Evolutionary conservation across 805 yeast species (phyloP).

Genomic region (Pichia pseudocactophila): DNA sequence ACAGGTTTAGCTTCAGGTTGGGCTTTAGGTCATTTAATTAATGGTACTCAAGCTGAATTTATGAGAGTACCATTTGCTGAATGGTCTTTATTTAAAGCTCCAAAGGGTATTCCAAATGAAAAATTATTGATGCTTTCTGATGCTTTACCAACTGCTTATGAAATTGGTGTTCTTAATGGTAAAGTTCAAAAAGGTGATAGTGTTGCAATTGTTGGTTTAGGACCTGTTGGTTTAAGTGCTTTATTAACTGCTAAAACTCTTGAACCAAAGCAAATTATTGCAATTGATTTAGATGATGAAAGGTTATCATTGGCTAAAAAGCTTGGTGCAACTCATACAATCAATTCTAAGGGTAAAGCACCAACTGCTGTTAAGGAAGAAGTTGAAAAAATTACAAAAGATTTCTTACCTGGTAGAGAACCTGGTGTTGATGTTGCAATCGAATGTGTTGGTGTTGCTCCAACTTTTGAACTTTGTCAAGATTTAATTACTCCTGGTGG

Average conservation of each 20-base stretch:
- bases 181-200: conserved; percentile 44
- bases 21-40: conserved; percentile 47
- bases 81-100: conserved; percentile 30
- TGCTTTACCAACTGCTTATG: conserved; percentile 60
- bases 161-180: conserved; percentile 54
- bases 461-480: conserved; percentile 52
- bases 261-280: conserved; percentile 47
- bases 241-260: conserved; percentile 44
- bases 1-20: conserved; percentile 36
- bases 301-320: conserved; percentile 48
- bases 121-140: conserved; percentile 53
- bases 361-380: conserved; percentile 29
- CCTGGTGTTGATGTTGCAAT: conserved; percentile 56
- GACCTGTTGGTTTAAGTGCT: conserved; percentile 59
- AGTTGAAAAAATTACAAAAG: conserved; percentile 19
- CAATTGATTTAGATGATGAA: conserved; percentile 51
- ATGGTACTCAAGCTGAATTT: conserved; percentile 62
- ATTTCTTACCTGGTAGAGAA: conserved; percentile 18
- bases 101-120: conserved; percentile 30
- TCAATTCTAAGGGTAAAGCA: conserved; percentile 42
- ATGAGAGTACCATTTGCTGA: conserved; percentile 46
- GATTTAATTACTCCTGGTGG: conserved; percentile 50
- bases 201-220: conserved; percentile 59
- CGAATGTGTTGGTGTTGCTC: conserved; percentile 59
- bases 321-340: conserved; percentile 51